Conservation (phyloP, 305 asterid genomes). For the Fraxinus xanthoxyloides region DNA sequence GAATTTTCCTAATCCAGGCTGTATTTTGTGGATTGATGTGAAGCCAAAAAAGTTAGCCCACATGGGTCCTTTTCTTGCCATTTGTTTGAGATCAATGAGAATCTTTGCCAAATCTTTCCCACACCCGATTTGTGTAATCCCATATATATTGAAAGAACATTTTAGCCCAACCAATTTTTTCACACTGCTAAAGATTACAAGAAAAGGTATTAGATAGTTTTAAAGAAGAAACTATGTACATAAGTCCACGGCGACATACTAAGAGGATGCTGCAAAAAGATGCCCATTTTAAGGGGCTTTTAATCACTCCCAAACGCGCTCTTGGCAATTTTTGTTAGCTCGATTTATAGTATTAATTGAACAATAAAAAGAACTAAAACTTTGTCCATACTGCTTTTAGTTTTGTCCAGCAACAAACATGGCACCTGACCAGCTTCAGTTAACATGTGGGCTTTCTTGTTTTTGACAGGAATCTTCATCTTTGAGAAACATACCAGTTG, state of each 20-base stretch:
- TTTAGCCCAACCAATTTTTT: not conserved
- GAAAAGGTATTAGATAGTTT: not conserved
- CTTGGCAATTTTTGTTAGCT: not conserved
- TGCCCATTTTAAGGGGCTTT: not conserved
- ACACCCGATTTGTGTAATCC: slow-evolving; percentile 27
- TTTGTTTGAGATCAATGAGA: slow-evolving; percentile 43
- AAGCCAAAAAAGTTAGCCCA: slow-evolving; percentile 22
- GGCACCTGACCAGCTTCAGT: not conserved
- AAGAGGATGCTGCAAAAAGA: not conserved
- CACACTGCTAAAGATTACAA: not conserved
- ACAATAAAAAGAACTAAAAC: not conserved
- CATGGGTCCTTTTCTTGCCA: slow-evolving; percentile 48
- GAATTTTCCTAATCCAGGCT: slow-evolving; percentile 22
- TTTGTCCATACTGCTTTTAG: not conserved
- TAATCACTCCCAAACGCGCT: slow-evolving; percentile 14
- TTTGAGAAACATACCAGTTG: slow-evolving; percentile 81
- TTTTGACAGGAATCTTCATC: slow-evolving; percentile 70
- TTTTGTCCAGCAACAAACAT: not conserved
- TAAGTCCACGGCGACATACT: not conserved
- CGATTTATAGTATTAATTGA: not conserved
- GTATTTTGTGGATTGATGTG: slow-evolving; percentile 25
- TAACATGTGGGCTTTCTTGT: slow-evolving; percentile 7
- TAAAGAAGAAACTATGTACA: not conserved
- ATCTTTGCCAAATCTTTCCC: slow-evolving; percentile 43
- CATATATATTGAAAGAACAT: slow-evolving; percentile 27